These are phyloP conservation scores for Kondoa subrosea DNA, from an alignment of 768 basidiomycete genomes.

Conservation along the genomic window DNA sequence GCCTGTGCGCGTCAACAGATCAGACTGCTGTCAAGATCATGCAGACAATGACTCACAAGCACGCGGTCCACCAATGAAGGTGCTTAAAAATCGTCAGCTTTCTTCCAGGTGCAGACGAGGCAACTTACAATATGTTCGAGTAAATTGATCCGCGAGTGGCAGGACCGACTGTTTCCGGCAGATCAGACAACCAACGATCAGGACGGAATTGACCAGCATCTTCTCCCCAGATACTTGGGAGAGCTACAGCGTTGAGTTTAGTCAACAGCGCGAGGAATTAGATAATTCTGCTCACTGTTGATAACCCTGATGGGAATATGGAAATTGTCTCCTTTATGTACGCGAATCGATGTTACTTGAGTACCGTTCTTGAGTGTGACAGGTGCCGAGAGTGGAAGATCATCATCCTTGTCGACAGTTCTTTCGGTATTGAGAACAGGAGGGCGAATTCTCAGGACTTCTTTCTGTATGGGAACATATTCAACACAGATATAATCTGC, in stretches of 20 bases:
- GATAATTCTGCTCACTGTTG: slow-evolving; percentile 34
- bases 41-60: background rate
- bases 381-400: slow-evolving; percentile 44
- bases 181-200: slow-evolving; percentile 39
- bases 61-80: slow-evolving; percentile 14
- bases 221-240: slow-evolving; percentile 43
- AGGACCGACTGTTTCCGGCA: background rate
- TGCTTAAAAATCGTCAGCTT: background rate
- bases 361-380: slow-evolving; percentile 13
- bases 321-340: slow-evolving; percentile 43
- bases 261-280: background rate
- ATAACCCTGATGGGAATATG: slow-evolving; percentile 46
- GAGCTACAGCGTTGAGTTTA: slow-evolving; percentile 26
- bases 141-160: slow-evolving; percentile 1
- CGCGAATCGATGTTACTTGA: slow-evolving; percentile 28
- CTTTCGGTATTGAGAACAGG: slow-evolving; percentile 68
- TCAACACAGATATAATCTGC: background rate
- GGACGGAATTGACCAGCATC: slow-evolving; percentile 52
- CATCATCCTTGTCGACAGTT: slow-evolving; percentile 56
- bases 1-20: background rate
- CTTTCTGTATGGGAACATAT: slow-evolving; percentile 33
- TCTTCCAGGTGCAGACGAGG: background rate
- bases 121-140: background rate
- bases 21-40: no score
- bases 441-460: slow-evolving; percentile 58